Percentiles rank a stretch among this genome's conserved stretches.
phyloP scores from a whole-genome alignment of 2,329 filamentous ascomycete species.

The Monosporascus sp. region DNA sequence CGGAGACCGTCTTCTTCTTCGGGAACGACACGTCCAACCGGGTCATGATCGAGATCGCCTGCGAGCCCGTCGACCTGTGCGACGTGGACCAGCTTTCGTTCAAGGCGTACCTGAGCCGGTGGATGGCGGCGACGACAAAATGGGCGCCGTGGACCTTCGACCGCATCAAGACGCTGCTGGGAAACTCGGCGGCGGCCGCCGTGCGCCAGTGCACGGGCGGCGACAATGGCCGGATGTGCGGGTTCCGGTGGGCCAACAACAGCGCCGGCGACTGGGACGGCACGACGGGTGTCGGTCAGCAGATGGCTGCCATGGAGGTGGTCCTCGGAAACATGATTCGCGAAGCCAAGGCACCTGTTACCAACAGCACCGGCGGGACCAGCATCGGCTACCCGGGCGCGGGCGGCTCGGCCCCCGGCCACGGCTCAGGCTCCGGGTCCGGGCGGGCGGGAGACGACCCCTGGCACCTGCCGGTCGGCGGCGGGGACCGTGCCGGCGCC shows the following conservation, averaged over 20 bases:
- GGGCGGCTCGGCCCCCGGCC: constrained; percentile 42
- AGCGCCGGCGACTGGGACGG: constrained; percentile 47
- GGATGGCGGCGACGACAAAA: constrained; percentile 57
- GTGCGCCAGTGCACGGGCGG: constrained; percentile 54
- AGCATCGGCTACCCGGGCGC: constrained; percentile 42
- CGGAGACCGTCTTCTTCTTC: constrained; percentile 49
- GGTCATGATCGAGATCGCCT: constrained; percentile 61
- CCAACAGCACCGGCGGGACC: constrained; percentile 42
- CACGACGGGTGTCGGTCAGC: constrained; percentile 59
- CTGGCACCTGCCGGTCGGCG: constrained; percentile 37
- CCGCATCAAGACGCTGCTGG: constrained; percentile 47
- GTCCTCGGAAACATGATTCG: constrained; percentile 57
- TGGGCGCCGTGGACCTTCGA: constrained; percentile 56
- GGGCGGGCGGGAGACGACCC: constrained; percentile 9
- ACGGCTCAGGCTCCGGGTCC: constrained; percentile 9
- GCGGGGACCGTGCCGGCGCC: constrained; percentile 63
- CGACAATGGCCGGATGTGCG: constrained; percentile 51
- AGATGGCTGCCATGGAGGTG: constrained; percentile 65
- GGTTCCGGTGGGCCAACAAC: constrained; percentile 52
- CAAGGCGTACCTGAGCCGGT: constrained; percentile 58
- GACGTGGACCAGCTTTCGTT: constrained; percentile 59
- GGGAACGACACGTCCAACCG: constrained; percentile 37
- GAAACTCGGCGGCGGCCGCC: constrained; percentile 52
- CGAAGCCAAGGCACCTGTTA: constrained; percentile 32
- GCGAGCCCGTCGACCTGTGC: constrained; percentile 57